These are phyloP conservation scores for Tilletia walkeri DNA, from an alignment of 1,284 basidiomycete species.

Conservation along the genomic window DNA sequence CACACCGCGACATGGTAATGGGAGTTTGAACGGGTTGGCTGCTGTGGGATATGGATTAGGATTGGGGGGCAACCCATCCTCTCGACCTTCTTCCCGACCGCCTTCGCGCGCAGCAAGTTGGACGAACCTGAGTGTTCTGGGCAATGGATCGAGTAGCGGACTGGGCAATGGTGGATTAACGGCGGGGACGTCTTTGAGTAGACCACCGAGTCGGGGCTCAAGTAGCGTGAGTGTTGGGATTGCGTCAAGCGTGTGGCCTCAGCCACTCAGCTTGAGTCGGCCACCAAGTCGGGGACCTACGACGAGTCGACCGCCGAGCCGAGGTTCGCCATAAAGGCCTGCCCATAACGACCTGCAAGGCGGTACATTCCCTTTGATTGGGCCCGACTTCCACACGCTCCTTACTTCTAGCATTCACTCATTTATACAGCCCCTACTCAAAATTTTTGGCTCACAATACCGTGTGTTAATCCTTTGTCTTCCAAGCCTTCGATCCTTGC, in stretches of 20 bases:
- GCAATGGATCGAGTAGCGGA: not conserved
- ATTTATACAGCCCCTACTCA: too few species aligned
- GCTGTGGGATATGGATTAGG: not conserved
- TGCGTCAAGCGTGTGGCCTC: not conserved
- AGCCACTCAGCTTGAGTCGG: not conserved
- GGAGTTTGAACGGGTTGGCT: not conserved
- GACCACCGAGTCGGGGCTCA: not conserved
- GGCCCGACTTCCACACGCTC: too few species aligned
- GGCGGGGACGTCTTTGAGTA: not conserved
- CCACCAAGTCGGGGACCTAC: conserved; percentile 6
- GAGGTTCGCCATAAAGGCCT: too few species aligned
- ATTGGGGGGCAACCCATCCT: not conserved
- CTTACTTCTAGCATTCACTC: too few species aligned
- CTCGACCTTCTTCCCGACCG: not conserved
- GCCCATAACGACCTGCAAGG: too few species aligned
- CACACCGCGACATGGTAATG: conserved; percentile 1
- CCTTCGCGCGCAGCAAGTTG: not conserved
- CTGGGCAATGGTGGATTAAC: not conserved
- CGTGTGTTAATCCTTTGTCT: too few species aligned
- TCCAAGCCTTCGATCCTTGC: too few species aligned
- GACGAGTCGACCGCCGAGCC: too few species aligned
- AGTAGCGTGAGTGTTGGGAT: not conserved
- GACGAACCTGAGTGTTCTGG: not conserved
- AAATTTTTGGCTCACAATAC: too few species aligned
- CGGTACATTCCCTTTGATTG: too few species aligned